Conservation (phyloP, 2,329 filamentous ascomycete species). For the Monosporascus sp. region DNA sequence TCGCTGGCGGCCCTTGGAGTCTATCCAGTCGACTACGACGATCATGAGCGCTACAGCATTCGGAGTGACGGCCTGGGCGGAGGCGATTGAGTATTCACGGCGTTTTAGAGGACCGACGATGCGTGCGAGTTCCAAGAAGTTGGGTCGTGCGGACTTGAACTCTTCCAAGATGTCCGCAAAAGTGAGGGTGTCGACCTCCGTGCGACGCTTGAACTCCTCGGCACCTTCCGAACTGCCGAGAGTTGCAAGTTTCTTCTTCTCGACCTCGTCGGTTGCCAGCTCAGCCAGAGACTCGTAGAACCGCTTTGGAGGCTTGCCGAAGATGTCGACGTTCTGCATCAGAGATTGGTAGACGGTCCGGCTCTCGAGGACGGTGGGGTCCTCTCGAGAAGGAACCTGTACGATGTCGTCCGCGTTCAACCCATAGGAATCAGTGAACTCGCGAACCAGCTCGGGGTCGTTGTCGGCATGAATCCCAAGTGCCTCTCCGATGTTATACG, state of each 20-base stretch:
- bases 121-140: constrained; percentile 80
- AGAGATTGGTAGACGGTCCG: constrained; percentile 91
- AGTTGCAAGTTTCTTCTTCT: constrained; percentile 73
- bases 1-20: constrained; percentile 78
- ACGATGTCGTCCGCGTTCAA: constrained; percentile 78
- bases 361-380: constrained; percentile 68
- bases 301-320: constrained; percentile 92
- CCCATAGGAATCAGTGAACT: constrained; percentile 88
- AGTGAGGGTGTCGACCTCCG: constrained; percentile 85
- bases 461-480: constrained; percentile 96
- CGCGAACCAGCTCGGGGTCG: constrained; percentile 67
- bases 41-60: constrained; percentile 91
- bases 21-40: constrained; percentile 94
- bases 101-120: constrained; percentile 92
- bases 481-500: constrained; percentile 95
- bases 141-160: constrained; percentile 82
- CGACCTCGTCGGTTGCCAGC: constrained; percentile 74
- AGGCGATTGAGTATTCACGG: constrained; percentile 98
- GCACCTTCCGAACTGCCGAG: constrained; percentile 76
- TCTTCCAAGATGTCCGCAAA: constrained; percentile 88
- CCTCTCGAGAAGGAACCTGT: constrained; percentile 84
- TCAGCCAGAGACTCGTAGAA: constrained; percentile 93
- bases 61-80: constrained; percentile 89
- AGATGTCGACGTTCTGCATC: constrained; percentile 90
- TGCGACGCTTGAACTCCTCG: constrained; percentile 84